Percentiles rank a stretch among this genome's conserved stretches.
Conservation (phyloP, 177 flowering plant species). For the Tripterygium wilfordii region DNA sequence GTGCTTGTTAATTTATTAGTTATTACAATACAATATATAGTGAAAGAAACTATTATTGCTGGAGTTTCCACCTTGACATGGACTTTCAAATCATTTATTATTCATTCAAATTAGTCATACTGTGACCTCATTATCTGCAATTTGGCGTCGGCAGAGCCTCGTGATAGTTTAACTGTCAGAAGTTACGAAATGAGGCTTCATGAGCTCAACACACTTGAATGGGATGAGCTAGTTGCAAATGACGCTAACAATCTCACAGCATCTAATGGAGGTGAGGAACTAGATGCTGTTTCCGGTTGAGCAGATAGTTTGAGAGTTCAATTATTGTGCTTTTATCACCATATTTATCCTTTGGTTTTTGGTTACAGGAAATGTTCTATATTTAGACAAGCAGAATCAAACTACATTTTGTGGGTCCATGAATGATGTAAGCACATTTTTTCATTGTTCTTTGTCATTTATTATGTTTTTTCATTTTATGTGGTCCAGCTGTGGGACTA, state of each 20-base stretch:
- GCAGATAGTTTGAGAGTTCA: too few species aligned
- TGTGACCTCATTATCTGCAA: neutral
- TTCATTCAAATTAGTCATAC: too few species aligned
- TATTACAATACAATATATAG: too few species aligned
- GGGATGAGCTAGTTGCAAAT: slow-evolving; percentile 77
- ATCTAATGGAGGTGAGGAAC: slow-evolving; percentile 40
- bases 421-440: slow-evolving; percentile 30
- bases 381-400: slow-evolving; percentile 26
- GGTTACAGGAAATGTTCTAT: slow-evolving; percentile 32
- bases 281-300: neutral
- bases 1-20: too few species aligned
- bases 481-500: too few species aligned
- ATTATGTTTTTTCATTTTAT: neutral
- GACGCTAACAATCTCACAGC: slow-evolving; percentile 23
- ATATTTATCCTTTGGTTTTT: too few species aligned
- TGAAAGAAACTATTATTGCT: too few species aligned
- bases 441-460: neutral
- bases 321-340: too few species aligned
- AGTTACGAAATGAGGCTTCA: slow-evolving; percentile 62
- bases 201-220: slow-evolving; percentile 94
- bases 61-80: too few species aligned
- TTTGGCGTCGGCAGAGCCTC: slow-evolving; percentile 29
- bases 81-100: too few species aligned
- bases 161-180: slow-evolving; percentile 23
- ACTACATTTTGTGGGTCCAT: slow-evolving; percentile 13